These are phyloP conservation scores for Plasmodium coatneyi DNA, from an alignment of 169 alveolate species.

Conservation along the genomic window DNA sequence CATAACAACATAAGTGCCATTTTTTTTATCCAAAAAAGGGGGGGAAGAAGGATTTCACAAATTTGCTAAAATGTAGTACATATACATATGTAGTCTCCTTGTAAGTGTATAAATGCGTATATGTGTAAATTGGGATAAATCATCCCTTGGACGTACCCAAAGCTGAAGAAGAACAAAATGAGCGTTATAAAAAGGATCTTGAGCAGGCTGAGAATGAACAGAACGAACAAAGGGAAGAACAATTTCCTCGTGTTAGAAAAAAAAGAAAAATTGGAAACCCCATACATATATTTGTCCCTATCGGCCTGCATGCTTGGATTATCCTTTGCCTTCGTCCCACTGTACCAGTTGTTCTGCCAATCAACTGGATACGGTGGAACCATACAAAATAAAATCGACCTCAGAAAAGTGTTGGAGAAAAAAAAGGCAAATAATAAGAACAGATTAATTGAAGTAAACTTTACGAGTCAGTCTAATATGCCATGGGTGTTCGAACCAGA, in stretches of 20 bases:
- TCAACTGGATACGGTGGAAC: slow-evolving; percentile 85
- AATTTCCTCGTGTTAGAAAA: slow-evolving; percentile 14
- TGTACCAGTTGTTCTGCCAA: slow-evolving; percentile 85
- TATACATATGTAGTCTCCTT: neutral
- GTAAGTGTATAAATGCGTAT: neutral
- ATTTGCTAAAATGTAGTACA: neutral
- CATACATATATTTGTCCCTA: slow-evolving; percentile 48
- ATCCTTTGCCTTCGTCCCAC: slow-evolving; percentile 85
- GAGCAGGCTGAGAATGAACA: slow-evolving; percentile 22
- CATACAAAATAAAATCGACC: slow-evolving; percentile 6
- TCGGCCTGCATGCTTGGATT: slow-evolving; percentile 82
- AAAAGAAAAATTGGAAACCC: slow-evolving; percentile 44
- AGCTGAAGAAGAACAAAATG: slow-evolving; percentile 16
- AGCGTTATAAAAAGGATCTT: slow-evolving; percentile 24
- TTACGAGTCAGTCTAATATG: slow-evolving; percentile 84
- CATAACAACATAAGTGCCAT: neutral
- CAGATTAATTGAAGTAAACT: slow-evolving; percentile 82
- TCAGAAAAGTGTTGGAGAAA: slow-evolving; percentile 6
- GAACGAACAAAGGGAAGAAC: slow-evolving; percentile 18
- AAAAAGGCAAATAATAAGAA: slow-evolving; percentile 58
- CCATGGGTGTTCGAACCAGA: slow-evolving; percentile 91
- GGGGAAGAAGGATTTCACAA: neutral
- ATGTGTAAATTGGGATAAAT: neutral
- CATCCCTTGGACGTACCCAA: neutral
- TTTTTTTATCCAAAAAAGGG: neutral